These are phyloP conservation scores for Colletotrichum melonis DNA, from an alignment of 2,329 filamentous ascomycete genomes.

Conservation along the genomic window DNA sequence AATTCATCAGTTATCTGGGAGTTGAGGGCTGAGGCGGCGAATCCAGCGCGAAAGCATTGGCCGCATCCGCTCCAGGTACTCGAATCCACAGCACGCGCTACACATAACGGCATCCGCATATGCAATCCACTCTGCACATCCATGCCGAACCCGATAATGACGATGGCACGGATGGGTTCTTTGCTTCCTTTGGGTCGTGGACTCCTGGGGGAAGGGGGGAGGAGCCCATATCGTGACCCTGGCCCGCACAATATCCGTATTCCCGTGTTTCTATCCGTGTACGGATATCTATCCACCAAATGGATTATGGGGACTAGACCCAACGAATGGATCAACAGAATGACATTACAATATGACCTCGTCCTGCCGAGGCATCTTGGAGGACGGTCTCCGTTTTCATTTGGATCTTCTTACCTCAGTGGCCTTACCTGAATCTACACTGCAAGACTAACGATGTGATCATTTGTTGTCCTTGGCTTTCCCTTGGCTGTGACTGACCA, in stretches of 20 bases:
- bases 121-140: conserved; percentile 17
- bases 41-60: not conserved
- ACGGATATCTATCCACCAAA: not conserved
- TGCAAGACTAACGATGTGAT: conserved; percentile 2
- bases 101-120: conserved; percentile 10
- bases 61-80: not conserved
- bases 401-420: conserved; percentile 28
- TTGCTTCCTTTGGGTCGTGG: conserved; percentile 2
- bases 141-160: conserved; percentile 25
- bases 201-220: conserved; percentile 18
- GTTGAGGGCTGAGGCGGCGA: not conserved
- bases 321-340: conserved; percentile 1
- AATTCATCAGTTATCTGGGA: not conserved
- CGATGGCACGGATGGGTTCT: conserved; percentile 20
- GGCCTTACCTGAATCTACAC: not conserved
- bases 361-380: not conserved
- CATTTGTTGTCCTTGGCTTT: conserved; percentile 16
- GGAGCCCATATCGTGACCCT: conserved; percentile 9
- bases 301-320: not conserved
- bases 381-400: not conserved
- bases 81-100: not conserved
- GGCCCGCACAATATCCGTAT: conserved; percentile 23
- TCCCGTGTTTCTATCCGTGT: conserved; percentile 21
- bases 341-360: not conserved
- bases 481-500: conserved; percentile 9